phyloP scores from a whole-genome alignment of 2,329 filamentous ascomycete species.

The Colletotrichum plurivorum region DNA sequence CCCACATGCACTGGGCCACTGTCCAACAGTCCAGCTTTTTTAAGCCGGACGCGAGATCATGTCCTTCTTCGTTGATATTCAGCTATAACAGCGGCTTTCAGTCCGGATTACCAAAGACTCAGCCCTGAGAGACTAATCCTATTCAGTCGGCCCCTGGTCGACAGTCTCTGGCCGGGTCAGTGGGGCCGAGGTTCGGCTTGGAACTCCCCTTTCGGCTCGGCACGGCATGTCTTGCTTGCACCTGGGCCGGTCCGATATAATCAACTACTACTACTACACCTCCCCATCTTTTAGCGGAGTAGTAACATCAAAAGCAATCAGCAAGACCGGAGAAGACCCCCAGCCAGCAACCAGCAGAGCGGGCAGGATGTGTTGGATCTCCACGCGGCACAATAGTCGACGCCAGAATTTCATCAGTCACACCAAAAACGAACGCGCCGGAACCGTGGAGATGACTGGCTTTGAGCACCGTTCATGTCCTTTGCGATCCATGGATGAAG shows the following conservation, averaged over 20 bases:
- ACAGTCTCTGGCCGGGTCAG: background rate
- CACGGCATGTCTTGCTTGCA: background rate
- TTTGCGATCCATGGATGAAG: too few relatives aligned
- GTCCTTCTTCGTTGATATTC: too few relatives aligned
- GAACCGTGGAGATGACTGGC: slow-evolving; percentile 8
- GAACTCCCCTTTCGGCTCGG: background rate
- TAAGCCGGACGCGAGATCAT: too few relatives aligned
- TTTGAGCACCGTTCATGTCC: background rate
- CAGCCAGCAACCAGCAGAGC: slow-evolving; percentile 1
- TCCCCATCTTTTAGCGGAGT: background rate
- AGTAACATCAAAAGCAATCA: background rate
- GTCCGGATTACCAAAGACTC: too few relatives aligned
- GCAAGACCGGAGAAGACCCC: background rate
- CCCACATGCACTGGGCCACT: too few relatives aligned
- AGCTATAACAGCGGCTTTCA: too few relatives aligned
- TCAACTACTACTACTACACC: background rate
- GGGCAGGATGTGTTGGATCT: slow-evolving; percentile 3
- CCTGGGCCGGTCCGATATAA: background rate
- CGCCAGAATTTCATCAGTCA: slow-evolving; percentile 7
- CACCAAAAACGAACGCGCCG: slow-evolving; percentile 7
- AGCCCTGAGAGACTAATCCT: background rate
- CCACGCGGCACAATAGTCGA: background rate
- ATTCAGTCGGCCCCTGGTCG: background rate
- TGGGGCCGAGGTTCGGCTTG: background rate
- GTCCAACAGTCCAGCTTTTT: too few relatives aligned